Conservation (phyloP, 2,329 filamentous ascomycete species). For the Curvularia sp. region DNA sequence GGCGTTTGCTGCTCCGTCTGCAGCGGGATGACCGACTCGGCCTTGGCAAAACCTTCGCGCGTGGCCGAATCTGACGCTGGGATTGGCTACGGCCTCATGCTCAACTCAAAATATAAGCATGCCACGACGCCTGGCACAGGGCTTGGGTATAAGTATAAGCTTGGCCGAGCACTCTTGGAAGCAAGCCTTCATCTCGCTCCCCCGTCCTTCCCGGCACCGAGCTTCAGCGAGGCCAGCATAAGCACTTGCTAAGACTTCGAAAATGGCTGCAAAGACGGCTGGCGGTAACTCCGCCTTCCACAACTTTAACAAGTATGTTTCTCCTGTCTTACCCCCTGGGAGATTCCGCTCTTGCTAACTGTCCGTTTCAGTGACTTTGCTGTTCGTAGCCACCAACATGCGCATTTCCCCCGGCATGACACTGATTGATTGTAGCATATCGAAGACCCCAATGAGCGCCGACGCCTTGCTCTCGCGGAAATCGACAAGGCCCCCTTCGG, state of each 20-base stretch:
- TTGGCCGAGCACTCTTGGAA: slow-evolving; percentile 12
- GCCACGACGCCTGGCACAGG: not conserved
- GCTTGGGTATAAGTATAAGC: slow-evolving; percentile 19
- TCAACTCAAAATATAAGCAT: slow-evolving; percentile 3
- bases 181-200: slow-evolving; percentile 7
- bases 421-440: slow-evolving; percentile 47
- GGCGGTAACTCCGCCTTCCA: slow-evolving; percentile 37
- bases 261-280: slow-evolving; percentile 28
- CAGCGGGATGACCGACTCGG: slow-evolving; percentile 6
- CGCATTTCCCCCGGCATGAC: not conserved
- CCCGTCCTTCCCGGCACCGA: slow-evolving; percentile 11
- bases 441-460: slow-evolving; percentile 77
- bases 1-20: slow-evolving; percentile 2
- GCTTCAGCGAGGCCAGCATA: slow-evolving; percentile 18
- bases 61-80: slow-evolving; percentile 3
- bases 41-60: not conserved
- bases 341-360: not conserved
- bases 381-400: not conserved
- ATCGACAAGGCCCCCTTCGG: slow-evolving; percentile 83
- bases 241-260: slow-evolving; percentile 22
- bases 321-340: not conserved
- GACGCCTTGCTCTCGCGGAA: slow-evolving; percentile 79
- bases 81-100: slow-evolving; percentile 7
- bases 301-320: slow-evolving; percentile 34
- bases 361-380: slow-evolving; percentile 38